Percentiles rank a stretch among this genome's conserved stretches.
Evolutionary conservation across 768 basidiomycete genomes (phyloP).

Genomic region (Pleurotus platypus): DNA sequence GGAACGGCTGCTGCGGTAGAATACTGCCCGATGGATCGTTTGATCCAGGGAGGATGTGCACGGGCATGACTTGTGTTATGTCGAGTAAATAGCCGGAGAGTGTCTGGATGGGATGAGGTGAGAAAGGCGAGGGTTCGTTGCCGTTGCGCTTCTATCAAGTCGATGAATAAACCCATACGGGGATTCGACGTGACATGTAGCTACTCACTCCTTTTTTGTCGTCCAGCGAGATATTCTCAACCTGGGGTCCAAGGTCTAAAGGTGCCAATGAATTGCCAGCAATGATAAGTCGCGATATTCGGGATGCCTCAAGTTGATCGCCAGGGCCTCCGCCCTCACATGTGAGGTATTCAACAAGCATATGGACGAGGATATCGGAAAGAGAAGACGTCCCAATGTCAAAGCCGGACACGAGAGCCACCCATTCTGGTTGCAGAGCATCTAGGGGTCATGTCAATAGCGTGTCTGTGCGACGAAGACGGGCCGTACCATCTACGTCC

Average conservation of each 20-base stretch:
- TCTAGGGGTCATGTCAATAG: not conserved
- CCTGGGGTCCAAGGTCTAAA: constrained; percentile 27
- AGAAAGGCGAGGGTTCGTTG: constrained; percentile 63
- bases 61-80: constrained; percentile 71
- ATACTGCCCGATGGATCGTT: constrained; percentile 86
- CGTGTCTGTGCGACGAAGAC: not conserved
- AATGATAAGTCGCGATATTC: constrained; percentile 82
- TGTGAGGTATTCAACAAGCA: constrained; percentile 86
- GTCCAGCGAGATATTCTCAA: constrained; percentile 28
- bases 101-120: constrained; percentile 67
- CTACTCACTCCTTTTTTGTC: constrained; percentile 57
- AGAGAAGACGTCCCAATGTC: constrained; percentile 64
- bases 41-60: constrained; percentile 87
- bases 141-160: constrained; percentile 56
- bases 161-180: not conserved
- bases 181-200: not conserved
- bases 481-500: constrained; percentile 66
- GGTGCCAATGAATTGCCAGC: constrained; percentile 86
- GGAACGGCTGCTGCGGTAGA: constrained; percentile 91
- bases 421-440: constrained; percentile 60
- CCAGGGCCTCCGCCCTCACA: constrained; percentile 75
- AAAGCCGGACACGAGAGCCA: constrained; percentile 84
- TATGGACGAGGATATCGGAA: constrained; percentile 71
- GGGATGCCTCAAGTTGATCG: constrained; percentile 62
- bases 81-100: constrained; percentile 73